Evolutionary conservation across 345 rosid genomes (phyloP).

Genomic region (Eucalyptus cloeziana): DNA sequence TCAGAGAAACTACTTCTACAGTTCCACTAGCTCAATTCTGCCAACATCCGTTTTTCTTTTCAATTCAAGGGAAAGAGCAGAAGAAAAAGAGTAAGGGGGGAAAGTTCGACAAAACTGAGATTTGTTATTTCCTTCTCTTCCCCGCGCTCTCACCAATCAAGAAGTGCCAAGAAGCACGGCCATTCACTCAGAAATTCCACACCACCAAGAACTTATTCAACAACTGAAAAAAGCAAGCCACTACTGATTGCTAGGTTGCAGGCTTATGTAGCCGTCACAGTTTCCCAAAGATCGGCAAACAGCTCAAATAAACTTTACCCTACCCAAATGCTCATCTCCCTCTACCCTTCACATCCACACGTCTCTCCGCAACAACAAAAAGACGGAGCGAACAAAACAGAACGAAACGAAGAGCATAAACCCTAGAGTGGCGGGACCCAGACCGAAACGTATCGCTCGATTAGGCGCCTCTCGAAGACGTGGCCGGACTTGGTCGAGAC

Average conservation of each 20-base stretch:
- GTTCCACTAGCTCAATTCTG: background rate
- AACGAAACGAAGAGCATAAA: background rate
- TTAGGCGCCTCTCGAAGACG: slow-evolving; percentile 81
- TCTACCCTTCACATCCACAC: background rate
- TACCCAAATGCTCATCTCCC: background rate
- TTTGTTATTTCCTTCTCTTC: background rate
- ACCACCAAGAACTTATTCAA: background rate
- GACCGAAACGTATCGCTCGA: slow-evolving; percentile 76
- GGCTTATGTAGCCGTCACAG: background rate
- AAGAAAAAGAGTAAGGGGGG: background rate
- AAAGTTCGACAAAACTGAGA: background rate
- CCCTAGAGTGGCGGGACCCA: slow-evolving; percentile 11
- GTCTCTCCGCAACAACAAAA: background rate
- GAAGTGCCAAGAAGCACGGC: background rate
- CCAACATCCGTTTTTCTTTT: background rate
- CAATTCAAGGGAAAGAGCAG: background rate
- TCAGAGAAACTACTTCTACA: background rate
- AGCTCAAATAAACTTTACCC: background rate
- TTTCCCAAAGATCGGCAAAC: background rate
- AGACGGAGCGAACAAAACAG: background rate
- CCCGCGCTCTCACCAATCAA: background rate
- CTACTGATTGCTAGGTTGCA: background rate
- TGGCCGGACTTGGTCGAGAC: slow-evolving; percentile 74
- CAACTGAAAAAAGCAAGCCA: background rate
- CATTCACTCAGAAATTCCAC: background rate